A percentile compares a stretch with the other conserved stretches of the same genome.
Conservation (phyloP, 768 basidiomycete genomes). For the Termitomyces sp. region DNA sequence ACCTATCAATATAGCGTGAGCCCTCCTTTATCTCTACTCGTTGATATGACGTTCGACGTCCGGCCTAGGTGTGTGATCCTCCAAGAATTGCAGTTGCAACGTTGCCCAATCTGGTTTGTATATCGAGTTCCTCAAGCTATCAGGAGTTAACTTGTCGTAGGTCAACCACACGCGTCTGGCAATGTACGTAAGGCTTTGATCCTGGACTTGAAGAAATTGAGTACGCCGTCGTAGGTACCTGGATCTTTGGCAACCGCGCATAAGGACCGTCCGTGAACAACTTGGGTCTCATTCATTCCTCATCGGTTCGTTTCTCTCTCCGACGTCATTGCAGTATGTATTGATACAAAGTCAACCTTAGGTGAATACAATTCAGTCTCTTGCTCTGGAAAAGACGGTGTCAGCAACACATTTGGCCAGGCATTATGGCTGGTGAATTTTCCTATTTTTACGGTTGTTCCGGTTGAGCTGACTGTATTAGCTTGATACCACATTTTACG, state of each 20-base stretch:
- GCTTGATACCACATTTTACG: constrained; percentile 43
- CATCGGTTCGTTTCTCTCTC: constrained; percentile 28
- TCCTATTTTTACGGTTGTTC: not conserved
- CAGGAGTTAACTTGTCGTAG: constrained; percentile 20
- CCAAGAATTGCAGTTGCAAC: constrained; percentile 40
- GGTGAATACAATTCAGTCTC: constrained; percentile 56
- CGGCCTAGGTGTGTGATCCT: constrained; percentile 33
- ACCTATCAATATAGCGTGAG: constrained; percentile 50
- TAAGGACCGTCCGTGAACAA: constrained; percentile 38
- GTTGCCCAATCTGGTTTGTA: constrained; percentile 38
- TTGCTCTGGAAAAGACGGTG: constrained; percentile 43
- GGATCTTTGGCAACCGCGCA: constrained; percentile 53
- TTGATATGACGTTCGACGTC: not conserved
- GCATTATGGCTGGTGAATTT: constrained; percentile 42
- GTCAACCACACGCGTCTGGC: constrained; percentile 50
- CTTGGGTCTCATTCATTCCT: constrained; percentile 45
- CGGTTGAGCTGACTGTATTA: constrained; percentile 3
- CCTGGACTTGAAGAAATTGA: not conserved
- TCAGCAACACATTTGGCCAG: constrained; percentile 53
- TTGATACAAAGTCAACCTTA: constrained; percentile 8
- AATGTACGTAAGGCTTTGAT: constrained; percentile 24
- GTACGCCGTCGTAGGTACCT: constrained; percentile 33
- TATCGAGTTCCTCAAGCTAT: not conserved
- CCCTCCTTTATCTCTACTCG: not conserved
- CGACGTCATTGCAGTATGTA: not conserved